These are phyloP conservation scores for Skeletonema tropicum DNA, from an alignment of 108 stramenopile species.

Conservation along the genomic window DNA sequence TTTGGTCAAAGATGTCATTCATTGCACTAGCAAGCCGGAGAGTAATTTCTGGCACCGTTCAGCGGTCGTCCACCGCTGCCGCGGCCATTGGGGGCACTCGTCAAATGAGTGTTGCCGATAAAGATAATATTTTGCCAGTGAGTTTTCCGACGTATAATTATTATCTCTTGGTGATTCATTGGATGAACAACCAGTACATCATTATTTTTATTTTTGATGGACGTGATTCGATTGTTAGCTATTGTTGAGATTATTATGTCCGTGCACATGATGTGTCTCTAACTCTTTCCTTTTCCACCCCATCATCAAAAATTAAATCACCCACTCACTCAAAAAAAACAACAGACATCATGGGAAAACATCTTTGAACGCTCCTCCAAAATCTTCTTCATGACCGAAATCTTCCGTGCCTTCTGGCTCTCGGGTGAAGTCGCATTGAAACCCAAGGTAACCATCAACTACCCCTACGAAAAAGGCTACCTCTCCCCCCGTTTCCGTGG, in stretches of 20 bases:
- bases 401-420: slow-evolving; percentile 83
- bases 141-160: neutral
- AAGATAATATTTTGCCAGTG: slow-evolving; percentile 49
- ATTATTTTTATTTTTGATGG: too few relatives aligned
- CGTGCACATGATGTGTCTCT: neutral
- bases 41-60: neutral
- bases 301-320: neutral
- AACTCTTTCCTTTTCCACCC: neutral
- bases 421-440: slow-evolving; percentile 80
- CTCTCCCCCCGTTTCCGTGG: slow-evolving; percentile 98
- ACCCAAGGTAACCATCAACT: slow-evolving; percentile 97
- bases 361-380: slow-evolving; percentile 85
- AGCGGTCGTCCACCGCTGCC: slow-evolving; percentile 10
- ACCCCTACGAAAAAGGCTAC: slow-evolving; percentile 97
- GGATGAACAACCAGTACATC: too few relatives aligned
- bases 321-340: neutral
- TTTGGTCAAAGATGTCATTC: slow-evolving; percentile 15
- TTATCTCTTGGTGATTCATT: too few relatives aligned
- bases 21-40: slow-evolving; percentile 20
- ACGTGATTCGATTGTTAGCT: too few relatives aligned
- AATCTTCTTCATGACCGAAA: slow-evolving; percentile 93
- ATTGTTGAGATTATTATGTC: neutral
- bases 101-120: slow-evolving; percentile 42
- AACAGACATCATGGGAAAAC: slow-evolving; percentile 80
- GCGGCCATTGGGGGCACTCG: slow-evolving; percentile 15